Evolutionary conservation across 495 filamentous ascomycete species (phyloP).

Genomic region (Hypoxylon trugodes): DNA sequence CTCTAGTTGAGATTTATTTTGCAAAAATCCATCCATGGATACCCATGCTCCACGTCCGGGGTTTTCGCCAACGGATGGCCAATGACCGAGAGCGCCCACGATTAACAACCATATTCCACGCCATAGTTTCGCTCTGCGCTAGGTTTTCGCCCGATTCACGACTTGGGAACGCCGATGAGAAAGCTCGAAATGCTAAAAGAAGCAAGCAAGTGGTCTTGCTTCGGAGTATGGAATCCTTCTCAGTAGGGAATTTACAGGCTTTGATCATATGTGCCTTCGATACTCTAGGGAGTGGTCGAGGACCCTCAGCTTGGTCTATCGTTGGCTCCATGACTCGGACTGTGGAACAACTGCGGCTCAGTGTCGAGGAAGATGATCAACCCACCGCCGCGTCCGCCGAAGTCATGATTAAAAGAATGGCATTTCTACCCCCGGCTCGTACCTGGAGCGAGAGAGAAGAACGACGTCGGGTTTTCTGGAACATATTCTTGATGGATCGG

Average conservation of each 20-base stretch:
- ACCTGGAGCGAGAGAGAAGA: conserved; percentile 49
- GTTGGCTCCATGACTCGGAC: conserved; percentile 50
- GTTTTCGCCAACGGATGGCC: conserved; percentile 40
- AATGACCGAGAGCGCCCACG: conserved; percentile 18
- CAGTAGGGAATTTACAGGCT: conserved; percentile 51
- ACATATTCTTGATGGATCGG: conserved; percentile 52
- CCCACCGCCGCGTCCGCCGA: neutral
- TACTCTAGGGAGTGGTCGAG: conserved; percentile 44
- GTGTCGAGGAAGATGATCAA: conserved; percentile 44
- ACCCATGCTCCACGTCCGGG: conserved; percentile 48
- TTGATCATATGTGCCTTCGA: conserved; percentile 48
- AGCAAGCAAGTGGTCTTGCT: conserved; percentile 44
- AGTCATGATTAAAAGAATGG: conserved; percentile 45
- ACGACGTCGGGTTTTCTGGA: conserved; percentile 52
- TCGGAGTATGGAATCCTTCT: conserved; percentile 47
- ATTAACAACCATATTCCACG: conserved; percentile 43
- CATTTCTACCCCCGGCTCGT: conserved; percentile 42
- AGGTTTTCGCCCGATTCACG: conserved; percentile 11
- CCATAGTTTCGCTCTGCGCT: conserved; percentile 42
- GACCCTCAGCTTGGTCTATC: conserved; percentile 46
- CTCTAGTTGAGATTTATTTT: conserved; percentile 46
- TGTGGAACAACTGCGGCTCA: conserved; percentile 51
- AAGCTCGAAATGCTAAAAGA: conserved; percentile 30
- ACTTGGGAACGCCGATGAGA: conserved; percentile 11
- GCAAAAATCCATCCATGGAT: conserved; percentile 50